These are phyloP conservation scores for Trichoderma cornu-damae DNA, from an alignment of 2,329 filamentous ascomycete species.

Conservation along the genomic window DNA sequence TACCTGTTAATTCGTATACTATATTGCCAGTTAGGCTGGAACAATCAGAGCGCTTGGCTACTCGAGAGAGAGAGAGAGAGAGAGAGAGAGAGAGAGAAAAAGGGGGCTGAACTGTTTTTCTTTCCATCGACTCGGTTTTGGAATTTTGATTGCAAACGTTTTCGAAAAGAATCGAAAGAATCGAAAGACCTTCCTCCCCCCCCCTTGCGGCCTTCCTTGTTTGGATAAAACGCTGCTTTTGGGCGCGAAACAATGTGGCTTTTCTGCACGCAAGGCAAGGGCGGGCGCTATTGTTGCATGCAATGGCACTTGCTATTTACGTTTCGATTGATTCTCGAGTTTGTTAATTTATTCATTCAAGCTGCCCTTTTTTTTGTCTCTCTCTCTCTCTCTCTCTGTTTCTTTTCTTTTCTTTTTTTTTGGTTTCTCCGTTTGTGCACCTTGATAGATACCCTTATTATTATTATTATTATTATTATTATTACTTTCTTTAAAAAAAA, in stretches of 20 bases:
- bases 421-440: background rate
- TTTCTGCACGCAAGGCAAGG: background rate
- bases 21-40: background rate
- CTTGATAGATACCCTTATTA: too few relatives aligned
- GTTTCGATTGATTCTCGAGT: background rate
- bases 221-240: conserved; percentile 12
- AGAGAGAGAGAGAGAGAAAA: too few relatives aligned
- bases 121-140: too few relatives aligned
- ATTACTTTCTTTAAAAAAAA: too few relatives aligned
- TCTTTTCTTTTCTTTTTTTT: background rate
- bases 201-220: conserved; percentile 12
- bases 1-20: too few relatives aligned
- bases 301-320: conserved; percentile 13
- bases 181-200: too few relatives aligned
- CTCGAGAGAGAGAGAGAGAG: too few relatives aligned
- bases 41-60: background rate
- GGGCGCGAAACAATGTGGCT: background rate
- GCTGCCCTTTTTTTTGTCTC: background rate
- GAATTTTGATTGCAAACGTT: too few relatives aligned
- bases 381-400: background rate
- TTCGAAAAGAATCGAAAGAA: too few relatives aligned
- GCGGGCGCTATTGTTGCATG: background rate
- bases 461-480: too few relatives aligned
- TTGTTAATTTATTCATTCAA: conserved; percentile 6
- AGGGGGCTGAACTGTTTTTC: too few relatives aligned